These are phyloP conservation scores for Choiromyces venosus DNA, from an alignment of 495 filamentous ascomycete genomes.

Conservation along the genomic window DNA sequence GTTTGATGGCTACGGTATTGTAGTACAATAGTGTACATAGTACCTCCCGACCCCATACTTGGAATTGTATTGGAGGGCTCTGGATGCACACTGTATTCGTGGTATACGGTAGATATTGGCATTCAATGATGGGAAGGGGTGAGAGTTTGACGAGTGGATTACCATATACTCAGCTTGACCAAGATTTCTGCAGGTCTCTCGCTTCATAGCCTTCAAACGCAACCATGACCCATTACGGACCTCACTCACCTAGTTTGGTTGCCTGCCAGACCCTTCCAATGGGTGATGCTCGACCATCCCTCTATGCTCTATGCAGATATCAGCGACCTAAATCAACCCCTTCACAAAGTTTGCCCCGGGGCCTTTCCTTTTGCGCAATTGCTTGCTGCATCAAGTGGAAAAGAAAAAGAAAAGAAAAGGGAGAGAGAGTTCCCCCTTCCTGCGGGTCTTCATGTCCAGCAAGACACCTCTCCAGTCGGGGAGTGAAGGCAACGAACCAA, in stretches of 20 bases:
- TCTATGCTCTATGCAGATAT: slow-evolving; percentile 33
- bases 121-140: not conserved
- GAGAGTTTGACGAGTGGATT: slow-evolving; percentile 1
- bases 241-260: not conserved
- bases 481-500: slow-evolving; percentile 34
- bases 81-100: not conserved
- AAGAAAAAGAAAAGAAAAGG: not conserved
- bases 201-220: slow-evolving; percentile 32
- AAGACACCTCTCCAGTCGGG: slow-evolving; percentile 30
- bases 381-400: slow-evolving; percentile 19
- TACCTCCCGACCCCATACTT: not conserved
- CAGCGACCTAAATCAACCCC: slow-evolving; percentile 37
- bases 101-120: not conserved
- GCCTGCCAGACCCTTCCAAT: slow-evolving; percentile 3
- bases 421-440: slow-evolving; percentile 8
- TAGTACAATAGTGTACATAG: not conserved
- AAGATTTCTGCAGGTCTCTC: slow-evolving; percentile 37
- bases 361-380: slow-evolving; percentile 39
- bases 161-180: slow-evolving; percentile 37
- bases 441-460: slow-evolving; percentile 28
- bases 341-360: slow-evolving; percentile 27
- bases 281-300: slow-evolving; percentile 11
- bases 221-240: slow-evolving; percentile 14
- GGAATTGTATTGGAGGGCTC: not conserved
- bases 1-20: not conserved